Evolutionary conservation across 2,329 filamentous ascomycete species (phyloP).

Genomic region (Cladobotryum mycophilum): DNA sequence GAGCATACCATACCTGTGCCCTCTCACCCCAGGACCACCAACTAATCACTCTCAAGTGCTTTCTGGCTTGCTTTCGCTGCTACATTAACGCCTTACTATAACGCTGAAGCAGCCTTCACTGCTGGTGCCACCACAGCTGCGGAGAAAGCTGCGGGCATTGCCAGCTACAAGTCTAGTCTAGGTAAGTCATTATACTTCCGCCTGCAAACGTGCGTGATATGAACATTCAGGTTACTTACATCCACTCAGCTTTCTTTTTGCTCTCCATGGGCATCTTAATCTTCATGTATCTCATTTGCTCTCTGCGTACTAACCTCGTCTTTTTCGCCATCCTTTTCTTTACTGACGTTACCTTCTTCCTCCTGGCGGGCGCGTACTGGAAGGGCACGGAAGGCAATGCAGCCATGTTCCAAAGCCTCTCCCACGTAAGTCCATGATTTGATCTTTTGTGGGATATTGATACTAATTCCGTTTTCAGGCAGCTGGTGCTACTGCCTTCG

Average conservation of each 20-base stretch:
- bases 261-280: conserved; percentile 56
- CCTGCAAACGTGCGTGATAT: no score
- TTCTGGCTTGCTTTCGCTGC: background rate
- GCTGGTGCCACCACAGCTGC: background rate
- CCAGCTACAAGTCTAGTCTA: background rate
- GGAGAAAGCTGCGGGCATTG: background rate
- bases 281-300: conserved; percentile 58
- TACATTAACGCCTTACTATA: background rate
- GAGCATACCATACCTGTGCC: background rate
- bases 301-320: conserved; percentile 60
- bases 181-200: no score
- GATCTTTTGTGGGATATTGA: no score
- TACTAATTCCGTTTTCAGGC: no score
- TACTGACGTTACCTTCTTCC: conserved; percentile 53
- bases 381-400: conserved; percentile 1
- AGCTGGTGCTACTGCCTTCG: background rate
- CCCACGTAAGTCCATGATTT: no score
- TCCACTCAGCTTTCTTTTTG: conserved; percentile 45
- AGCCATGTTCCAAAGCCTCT: no score
- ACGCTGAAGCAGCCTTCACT: background rate
- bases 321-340: conserved; percentile 63
- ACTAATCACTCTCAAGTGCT: background rate
- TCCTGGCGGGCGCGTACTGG: conserved; percentile 57
- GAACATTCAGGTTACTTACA: no score
- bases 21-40: no score